Percentiles rank a stretch among this genome's conserved stretches.
Conservation (phyloP, 2,329 filamentous ascomycete species). For the Drechslerella dactyloides region DNA sequence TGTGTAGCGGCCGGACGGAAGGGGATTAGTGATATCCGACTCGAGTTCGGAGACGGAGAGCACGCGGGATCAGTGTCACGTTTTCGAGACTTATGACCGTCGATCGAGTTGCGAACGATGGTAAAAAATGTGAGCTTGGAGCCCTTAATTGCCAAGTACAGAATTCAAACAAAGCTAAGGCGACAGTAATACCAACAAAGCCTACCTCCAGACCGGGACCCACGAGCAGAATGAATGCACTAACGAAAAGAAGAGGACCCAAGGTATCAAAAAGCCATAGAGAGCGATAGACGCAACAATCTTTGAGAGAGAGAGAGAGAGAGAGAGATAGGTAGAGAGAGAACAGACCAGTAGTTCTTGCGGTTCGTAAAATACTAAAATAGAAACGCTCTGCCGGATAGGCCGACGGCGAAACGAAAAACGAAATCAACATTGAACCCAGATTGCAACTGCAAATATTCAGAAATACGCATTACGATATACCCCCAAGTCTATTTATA, state of each 20-base stretch:
- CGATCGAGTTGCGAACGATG: too few species aligned
- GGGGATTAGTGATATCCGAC: not conserved
- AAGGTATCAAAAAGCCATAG: conserved; percentile 42
- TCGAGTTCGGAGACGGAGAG: not conserved
- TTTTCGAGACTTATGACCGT: too few species aligned
- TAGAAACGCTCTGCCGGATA: not conserved
- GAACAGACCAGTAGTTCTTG: conserved; percentile 9
- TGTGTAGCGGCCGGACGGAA: conserved; percentile 6
- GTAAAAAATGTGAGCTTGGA: conserved; percentile 1
- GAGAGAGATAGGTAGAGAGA: not conserved
- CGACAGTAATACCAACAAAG: conserved; percentile 13
- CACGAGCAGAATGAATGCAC: not conserved
- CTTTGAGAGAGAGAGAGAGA: too few species aligned
- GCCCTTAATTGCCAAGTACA: not conserved
- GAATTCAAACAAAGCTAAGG: not conserved
- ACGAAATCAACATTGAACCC: conserved; percentile 1
- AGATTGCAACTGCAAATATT: conserved; percentile 34
- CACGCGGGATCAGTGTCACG: not conserved
- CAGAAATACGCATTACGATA: conserved; percentile 44
- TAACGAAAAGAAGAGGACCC: conserved; percentile 11
- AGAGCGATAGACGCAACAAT: not conserved
- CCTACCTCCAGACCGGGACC: conserved; percentile 32
- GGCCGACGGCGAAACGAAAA: not conserved
- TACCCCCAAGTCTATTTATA: conserved; percentile 52
- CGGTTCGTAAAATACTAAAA: not conserved